Base-by-base conservation (phyloP, 2,329 filamentous ascomycete species). In the Colletotrichum salicis region DNA sequence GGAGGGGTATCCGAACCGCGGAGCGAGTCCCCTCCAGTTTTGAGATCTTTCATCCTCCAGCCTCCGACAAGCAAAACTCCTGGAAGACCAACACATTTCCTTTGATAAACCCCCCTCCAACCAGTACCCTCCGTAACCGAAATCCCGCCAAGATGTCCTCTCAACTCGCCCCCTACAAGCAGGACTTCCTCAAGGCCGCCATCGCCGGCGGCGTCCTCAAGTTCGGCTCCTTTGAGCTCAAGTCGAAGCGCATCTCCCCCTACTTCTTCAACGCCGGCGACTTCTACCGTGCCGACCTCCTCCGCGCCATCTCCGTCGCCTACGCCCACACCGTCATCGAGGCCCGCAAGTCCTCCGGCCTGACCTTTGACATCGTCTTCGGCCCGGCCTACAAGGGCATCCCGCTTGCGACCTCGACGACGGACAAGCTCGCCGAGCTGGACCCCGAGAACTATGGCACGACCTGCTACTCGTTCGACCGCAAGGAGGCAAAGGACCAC, bases 241-340 rank as follows among this genome's bases (percentile, higher is more conserved):
- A 99, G 86, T 98, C 95, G 65, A 94, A 94, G 83, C 94, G 96
- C 78, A 87, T 87, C 77, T 97, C 95, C 13, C 96, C 96, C 54
- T 98, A 98, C 88, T 98, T 98, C 87, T 97, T 98, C 91, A 98
- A 97, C 83, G 95, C 95, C 58, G 95, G 95, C 72, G 90, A 94
- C 78, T 97, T 98, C 84, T 94, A 96, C 87, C 92, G 91, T 64
- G 93, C 92, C 27, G 88, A 91, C 73, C 89, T 97, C 35, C 90
- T 97, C 74, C 89, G 89, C 74, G 90, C 94, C 68, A 93, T 97
- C 76, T 90, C 93, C 64, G 88, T 90, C 52, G 95, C 96, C 71
- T 98, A 96, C 82, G 96, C 96, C 55, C 83, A 88, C 75, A 87
- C 90, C 68, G 90, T 92, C 77, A 83, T 86, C 74, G 81, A 87